A percentile compares a stretch with the other conserved stretches of the same genome.
Conservation (phyloP, 169 alveolate genomes). For the Prorocentrum cordatum region DNA sequence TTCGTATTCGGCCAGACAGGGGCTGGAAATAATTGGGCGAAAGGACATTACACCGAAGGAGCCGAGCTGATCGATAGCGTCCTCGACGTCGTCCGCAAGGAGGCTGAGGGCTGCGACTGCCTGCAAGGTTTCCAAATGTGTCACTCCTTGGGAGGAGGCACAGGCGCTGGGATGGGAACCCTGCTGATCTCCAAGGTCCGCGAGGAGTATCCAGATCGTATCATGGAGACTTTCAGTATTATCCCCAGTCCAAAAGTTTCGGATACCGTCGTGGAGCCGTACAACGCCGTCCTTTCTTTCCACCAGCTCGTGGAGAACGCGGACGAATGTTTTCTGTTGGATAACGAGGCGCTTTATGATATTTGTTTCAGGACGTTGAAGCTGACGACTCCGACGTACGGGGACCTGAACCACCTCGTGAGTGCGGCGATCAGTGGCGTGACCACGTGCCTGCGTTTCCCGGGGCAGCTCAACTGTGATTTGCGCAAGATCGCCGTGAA, state of each 20-base stretch:
- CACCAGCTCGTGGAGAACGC: conserved; percentile 96
- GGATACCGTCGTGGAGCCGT: conserved; percentile 98
- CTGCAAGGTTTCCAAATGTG: conserved; percentile 95
- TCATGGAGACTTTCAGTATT: conserved; percentile 95
- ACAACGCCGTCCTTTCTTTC: conserved; percentile 95
- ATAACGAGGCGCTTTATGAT: conserved; percentile 97
- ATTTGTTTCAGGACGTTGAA: conserved; percentile 98
- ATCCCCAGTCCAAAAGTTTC: conserved; percentile 98
- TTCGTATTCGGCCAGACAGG: conserved; percentile 98
- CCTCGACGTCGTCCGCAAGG: conserved; percentile 96
- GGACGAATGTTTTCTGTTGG: conserved; percentile 94
- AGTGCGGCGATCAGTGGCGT: conserved; percentile 97
- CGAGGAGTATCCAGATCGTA: conserved; percentile 97
- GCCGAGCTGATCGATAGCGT: conserved; percentile 97
- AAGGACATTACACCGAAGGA: conserved; percentile 99
- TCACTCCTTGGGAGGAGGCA: conserved; percentile 98
- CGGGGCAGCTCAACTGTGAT: conserved; percentile 94
- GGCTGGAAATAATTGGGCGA: conserved; percentile 99
- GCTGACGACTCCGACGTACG: conserved; percentile 97
- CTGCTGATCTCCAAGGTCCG: conserved; percentile 93
- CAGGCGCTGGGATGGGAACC: conserved; percentile 99
- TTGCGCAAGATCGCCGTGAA: conserved; percentile 94
- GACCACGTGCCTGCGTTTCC: conserved; percentile 94
- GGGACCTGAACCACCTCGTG: conserved; percentile 93
- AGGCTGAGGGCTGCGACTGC: conserved; percentile 98